These are phyloP conservation scores for Fusarium luffae DNA, from an alignment of 2,329 filamentous ascomycete genomes.

Conservation along the genomic window DNA sequence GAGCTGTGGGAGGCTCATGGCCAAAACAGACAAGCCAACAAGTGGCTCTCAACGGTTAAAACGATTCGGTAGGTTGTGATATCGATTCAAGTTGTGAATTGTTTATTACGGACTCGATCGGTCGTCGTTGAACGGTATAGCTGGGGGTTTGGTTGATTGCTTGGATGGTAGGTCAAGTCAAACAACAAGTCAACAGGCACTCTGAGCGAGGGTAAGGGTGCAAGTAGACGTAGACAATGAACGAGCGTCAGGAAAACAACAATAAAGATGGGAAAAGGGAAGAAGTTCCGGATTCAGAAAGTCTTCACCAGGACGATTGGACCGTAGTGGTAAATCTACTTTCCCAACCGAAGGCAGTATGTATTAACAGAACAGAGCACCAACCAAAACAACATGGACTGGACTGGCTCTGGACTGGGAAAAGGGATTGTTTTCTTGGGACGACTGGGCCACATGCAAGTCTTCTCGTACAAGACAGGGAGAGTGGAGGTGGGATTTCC, in stretches of 20 bases:
- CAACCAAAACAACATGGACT: conserved; percentile 35
- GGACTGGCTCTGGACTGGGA: conserved; percentile 35
- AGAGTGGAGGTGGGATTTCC: conserved; percentile 27
- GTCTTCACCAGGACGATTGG: conserved; percentile 38
- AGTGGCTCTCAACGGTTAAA: conserved; percentile 41
- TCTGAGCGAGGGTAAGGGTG: conserved; percentile 41
- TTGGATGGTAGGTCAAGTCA: background rate
- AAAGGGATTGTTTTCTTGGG: conserved; percentile 49
- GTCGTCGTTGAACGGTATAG: conserved; percentile 13
- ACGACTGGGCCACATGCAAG: conserved; percentile 38
- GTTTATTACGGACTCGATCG: conserved; percentile 14
- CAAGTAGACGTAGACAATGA: conserved; percentile 38
- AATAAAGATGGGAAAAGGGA: conserved; percentile 23
- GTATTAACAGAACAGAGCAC: conserved; percentile 39
- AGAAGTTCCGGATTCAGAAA: conserved; percentile 31
- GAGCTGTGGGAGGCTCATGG: conserved; percentile 66
- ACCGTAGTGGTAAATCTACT: conserved; percentile 36
- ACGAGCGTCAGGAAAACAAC: conserved; percentile 42
- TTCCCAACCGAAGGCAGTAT: conserved; percentile 20
- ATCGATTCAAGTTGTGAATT: conserved; percentile 14
- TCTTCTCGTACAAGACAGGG: conserved; percentile 24
- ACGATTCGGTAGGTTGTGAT: conserved; percentile 20
- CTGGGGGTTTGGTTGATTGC: conserved; percentile 9
- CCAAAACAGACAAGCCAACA: conserved; percentile 63
- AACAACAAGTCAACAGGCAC: conserved; percentile 26